Conservation (phyloP, 495 filamentous ascomycete species). For the Neurospora sp. region DNA sequence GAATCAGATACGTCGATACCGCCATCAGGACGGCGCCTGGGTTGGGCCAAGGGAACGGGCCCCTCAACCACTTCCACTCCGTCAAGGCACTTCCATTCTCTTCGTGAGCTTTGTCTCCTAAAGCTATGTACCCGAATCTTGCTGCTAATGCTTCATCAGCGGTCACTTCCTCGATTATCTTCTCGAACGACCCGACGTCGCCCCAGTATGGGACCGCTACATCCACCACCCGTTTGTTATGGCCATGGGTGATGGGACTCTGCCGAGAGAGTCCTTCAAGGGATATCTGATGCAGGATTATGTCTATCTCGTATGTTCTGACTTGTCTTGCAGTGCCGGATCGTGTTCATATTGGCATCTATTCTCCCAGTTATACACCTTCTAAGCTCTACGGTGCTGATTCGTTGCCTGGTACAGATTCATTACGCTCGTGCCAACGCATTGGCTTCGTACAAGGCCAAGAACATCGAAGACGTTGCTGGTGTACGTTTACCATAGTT, state of each 20-base stretch:
- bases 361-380: not conserved
- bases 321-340: not conserved
- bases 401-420: conserved; percentile 35
- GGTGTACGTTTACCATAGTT: conserved; percentile 31
- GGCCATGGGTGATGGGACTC: conserved; percentile 60
- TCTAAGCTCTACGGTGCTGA: not conserved
- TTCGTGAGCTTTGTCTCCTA: conserved; percentile 47
- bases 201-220: conserved; percentile 57
- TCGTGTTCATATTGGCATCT: not conserved
- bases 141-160: conserved; percentile 28
- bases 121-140: conserved; percentile 6
- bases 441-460: conserved; percentile 72
- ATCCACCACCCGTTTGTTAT: conserved; percentile 73
- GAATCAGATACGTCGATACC: conserved; percentile 70
- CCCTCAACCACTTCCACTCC: conserved; percentile 92
- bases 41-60: conserved; percentile 73
- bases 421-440: conserved; percentile 83
- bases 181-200: conserved; percentile 64
- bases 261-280: conserved; percentile 67
- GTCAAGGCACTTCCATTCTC: conserved; percentile 68
- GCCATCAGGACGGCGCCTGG: conserved; percentile 69
- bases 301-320: conserved; percentile 59
- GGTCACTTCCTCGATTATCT: conserved; percentile 78
- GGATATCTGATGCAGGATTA: conserved; percentile 85
- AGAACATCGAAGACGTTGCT: conserved; percentile 59